These are phyloP conservation scores for Aspergillus cejpii DNA, from an alignment of 2,329 filamentous ascomycete species.

Conservation along the genomic window DNA sequence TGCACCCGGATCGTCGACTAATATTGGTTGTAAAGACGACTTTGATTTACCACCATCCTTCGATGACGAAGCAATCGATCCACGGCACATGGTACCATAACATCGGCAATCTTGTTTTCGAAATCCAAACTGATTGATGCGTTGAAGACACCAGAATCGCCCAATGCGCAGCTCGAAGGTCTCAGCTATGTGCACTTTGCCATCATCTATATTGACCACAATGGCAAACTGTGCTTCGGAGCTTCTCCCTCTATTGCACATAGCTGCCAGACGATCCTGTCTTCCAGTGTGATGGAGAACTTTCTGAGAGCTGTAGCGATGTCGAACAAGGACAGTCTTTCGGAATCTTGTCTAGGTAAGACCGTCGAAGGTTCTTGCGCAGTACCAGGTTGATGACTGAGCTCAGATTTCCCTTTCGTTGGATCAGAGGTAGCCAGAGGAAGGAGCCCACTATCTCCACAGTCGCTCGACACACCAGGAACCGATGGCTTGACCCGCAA, in stretches of 20 bases:
- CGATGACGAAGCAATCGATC: background rate
- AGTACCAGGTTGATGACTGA: background rate
- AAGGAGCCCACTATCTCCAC: slow-evolving; percentile 14
- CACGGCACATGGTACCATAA: background rate
- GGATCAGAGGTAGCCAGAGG: slow-evolving; percentile 7
- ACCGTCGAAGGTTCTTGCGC: slow-evolving; percentile 1
- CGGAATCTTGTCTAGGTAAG: slow-evolving; percentile 16
- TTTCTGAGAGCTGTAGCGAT: slow-evolving; percentile 28
- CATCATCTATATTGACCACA: slow-evolving; percentile 28
- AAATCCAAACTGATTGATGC: slow-evolving; percentile 2
- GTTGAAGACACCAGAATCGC: slow-evolving; percentile 18
- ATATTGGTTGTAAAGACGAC: background rate
- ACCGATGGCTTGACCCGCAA: slow-evolving; percentile 3
- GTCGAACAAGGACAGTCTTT: slow-evolving; percentile 18
- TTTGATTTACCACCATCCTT: background rate
- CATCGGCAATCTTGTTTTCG: background rate
- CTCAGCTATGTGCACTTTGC: slow-evolving; percentile 26
- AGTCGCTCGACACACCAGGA: slow-evolving; percentile 7
- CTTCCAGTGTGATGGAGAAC: slow-evolving; percentile 24
- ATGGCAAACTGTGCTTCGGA: slow-evolving; percentile 27
- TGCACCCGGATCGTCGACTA: slow-evolving; percentile 1
- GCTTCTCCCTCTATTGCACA: slow-evolving; percentile 27
- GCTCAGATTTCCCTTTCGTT: slow-evolving; percentile 4
- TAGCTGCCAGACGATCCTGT: slow-evolving; percentile 24
- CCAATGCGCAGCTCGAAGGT: slow-evolving; percentile 19